phyloP scores from a whole-genome alignment of 2,329 filamentous ascomycete genomes.

The Pseudocercospora fijiensis region DNA sequence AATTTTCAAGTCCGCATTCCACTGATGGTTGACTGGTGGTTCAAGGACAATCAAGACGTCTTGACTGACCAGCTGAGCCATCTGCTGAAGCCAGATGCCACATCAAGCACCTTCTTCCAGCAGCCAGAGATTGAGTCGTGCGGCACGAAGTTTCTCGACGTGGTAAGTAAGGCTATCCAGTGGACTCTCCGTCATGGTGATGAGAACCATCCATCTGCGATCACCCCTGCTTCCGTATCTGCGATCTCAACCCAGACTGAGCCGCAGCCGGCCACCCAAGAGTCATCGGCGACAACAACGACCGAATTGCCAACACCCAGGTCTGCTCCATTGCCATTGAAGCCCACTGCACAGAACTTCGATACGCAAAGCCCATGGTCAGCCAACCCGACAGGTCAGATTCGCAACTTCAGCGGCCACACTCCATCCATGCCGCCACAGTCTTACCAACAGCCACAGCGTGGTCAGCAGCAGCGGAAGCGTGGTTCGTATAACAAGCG shows the following conservation, averaged over 20 bases:
- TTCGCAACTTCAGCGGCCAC: conserved; percentile 9
- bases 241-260: neutral
- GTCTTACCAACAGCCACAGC: conserved; percentile 1
- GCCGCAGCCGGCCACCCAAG: neutral
- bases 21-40: conserved; percentile 29
- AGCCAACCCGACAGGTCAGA: neutral
- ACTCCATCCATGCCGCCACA: neutral
- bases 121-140: conserved; percentile 21
- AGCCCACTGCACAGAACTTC: conserved; percentile 1
- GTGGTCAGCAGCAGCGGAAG: conserved; percentile 5
- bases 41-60: conserved; percentile 26
- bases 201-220: neutral
- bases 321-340: neutral
- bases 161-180: conserved; percentile 24
- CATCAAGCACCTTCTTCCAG: conserved; percentile 30
- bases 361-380: neutral
- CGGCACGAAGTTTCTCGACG: conserved; percentile 24
- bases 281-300: neutral
- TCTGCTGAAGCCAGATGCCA: conserved; percentile 24
- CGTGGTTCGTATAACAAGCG: conserved; percentile 16
- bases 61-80: conserved; percentile 24
- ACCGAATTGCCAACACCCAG: neutral
- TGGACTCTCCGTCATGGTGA: neutral
- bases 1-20: conserved; percentile 33
- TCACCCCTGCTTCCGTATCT: neutral